Conservation (phyloP, 2,329 filamentous ascomycete species). For the Coleophoma eucalyptorum region DNA sequence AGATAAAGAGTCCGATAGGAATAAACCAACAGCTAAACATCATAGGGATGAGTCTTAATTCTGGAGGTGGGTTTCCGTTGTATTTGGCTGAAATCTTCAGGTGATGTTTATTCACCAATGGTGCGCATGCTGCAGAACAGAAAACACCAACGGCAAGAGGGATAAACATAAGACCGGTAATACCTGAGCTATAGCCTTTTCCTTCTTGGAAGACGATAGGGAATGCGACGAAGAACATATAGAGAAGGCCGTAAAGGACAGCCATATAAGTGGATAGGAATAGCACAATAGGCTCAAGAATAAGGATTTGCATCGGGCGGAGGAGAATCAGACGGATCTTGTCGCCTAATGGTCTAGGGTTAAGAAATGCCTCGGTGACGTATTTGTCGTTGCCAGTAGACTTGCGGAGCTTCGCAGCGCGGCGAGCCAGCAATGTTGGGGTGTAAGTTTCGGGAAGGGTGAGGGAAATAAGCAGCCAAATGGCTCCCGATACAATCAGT, state of each 20-base stretch:
- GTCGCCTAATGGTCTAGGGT: not conserved
- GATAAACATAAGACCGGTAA: slow-evolving; percentile 45
- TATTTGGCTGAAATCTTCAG: slow-evolving; percentile 26
- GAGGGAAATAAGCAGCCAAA: slow-evolving; percentile 76
- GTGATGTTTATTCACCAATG: not conserved
- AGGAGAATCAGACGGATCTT: slow-evolving; percentile 36
- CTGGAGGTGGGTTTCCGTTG: slow-evolving; percentile 55
- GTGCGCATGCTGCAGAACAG: not conserved
- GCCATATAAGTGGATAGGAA: slow-evolving; percentile 48
- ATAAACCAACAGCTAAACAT: slow-evolving; percentile 60
- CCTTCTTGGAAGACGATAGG: slow-evolving; percentile 44
- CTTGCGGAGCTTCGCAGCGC: slow-evolving; percentile 69
- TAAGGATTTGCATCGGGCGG: slow-evolving; percentile 71
- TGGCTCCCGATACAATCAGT: slow-evolving; percentile 66
- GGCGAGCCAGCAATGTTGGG: slow-evolving; percentile 66
- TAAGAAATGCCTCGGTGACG: slow-evolving; percentile 57
- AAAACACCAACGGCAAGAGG: slow-evolving; percentile 43
- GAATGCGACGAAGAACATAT: slow-evolving; percentile 33
- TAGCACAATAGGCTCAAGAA: slow-evolving; percentile 44
- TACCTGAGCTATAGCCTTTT: slow-evolving; percentile 38
- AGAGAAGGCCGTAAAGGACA: slow-evolving; percentile 29
- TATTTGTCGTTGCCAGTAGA: slow-evolving; percentile 62
- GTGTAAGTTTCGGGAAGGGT: slow-evolving; percentile 91
- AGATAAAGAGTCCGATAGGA: slow-evolving; percentile 65
- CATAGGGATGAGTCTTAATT: slow-evolving; percentile 59